Percentiles rank a stretch among this genome's conserved stretches.
Evolutionary conservation across 2,329 filamentous ascomycete genomes (phyloP).

Genomic region (Byssoonygena ceratinophila): DNA sequence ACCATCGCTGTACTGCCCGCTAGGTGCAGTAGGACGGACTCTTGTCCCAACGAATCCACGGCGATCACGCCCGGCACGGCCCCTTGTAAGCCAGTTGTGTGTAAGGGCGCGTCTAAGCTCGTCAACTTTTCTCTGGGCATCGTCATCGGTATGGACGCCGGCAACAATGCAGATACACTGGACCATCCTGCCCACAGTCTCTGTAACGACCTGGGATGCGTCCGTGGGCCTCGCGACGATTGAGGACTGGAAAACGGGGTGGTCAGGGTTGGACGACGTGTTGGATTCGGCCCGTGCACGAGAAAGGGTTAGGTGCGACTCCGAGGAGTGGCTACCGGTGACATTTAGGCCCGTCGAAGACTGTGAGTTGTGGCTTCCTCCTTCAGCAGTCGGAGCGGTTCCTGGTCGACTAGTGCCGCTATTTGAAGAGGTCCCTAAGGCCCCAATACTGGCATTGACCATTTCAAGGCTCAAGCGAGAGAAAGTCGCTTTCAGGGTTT

Average conservation of each 20-base stretch:
- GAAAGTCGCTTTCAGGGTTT: conserved; percentile 79
- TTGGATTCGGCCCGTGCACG: conserved; percentile 62
- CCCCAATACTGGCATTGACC: conserved; percentile 44
- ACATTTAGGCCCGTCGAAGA: conserved; percentile 68
- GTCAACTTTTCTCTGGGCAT: conserved; percentile 66
- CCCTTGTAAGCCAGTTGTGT: conserved; percentile 90
- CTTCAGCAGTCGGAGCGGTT: conserved; percentile 63
- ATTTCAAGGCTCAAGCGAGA: conserved; percentile 80
- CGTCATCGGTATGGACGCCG: conserved; percentile 60
- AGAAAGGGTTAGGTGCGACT: conserved; percentile 42
- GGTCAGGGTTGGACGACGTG: conserved; percentile 49
- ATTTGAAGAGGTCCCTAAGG: conserved; percentile 32
- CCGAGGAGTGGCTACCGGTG: conserved; percentile 44
- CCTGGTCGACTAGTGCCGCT: conserved; percentile 47
- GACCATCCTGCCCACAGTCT: conserved; percentile 89
- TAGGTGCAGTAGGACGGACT: conserved; percentile 26
- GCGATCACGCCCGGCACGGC: conserved; percentile 76
- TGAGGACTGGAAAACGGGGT: conserved; percentile 35
- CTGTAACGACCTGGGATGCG: conserved; percentile 65
- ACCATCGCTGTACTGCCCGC: background rate
- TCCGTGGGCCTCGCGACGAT: conserved; percentile 27
- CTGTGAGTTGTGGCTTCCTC: conserved; percentile 61
- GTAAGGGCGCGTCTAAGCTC: conserved; percentile 79
- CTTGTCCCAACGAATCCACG: conserved; percentile 74
- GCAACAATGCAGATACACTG: conserved; percentile 91